Conservation (phyloP, 345 rosid genomes). For the Carallia brachiata region DNA sequence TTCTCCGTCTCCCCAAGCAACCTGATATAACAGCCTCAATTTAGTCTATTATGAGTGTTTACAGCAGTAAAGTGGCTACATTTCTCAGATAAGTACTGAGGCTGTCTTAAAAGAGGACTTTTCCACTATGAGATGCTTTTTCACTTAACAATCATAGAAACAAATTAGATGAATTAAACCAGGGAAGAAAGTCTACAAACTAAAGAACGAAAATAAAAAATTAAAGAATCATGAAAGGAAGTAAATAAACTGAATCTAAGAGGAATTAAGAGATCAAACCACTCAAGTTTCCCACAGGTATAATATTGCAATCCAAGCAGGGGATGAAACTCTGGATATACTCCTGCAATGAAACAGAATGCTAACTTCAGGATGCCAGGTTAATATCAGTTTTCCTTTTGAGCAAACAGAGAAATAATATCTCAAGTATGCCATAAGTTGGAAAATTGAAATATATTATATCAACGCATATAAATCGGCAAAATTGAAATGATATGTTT, state of each 20-base stretch:
- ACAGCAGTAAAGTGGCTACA: too few species aligned
- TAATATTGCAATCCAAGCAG: slow-evolving; percentile 83
- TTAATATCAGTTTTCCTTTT: not conserved
- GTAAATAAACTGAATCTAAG: not conserved
- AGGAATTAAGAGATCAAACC: slow-evolving; percentile 38
- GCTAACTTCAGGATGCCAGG: slow-evolving; percentile 7
- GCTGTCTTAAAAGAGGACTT: too few species aligned
- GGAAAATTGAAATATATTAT: not conserved
- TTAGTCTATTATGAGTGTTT: too few species aligned
- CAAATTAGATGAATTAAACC: too few species aligned
- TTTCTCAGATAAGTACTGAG: too few species aligned
- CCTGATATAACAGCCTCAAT: slow-evolving; percentile 38
- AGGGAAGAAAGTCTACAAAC: not conserved
- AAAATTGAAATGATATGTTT: not conserved
- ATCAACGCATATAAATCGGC: not conserved
- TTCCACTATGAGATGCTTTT: too few species aligned
- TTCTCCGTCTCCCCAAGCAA: slow-evolving; percentile 59
- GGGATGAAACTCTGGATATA: slow-evolving; percentile 77
- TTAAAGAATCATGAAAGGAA: not conserved
- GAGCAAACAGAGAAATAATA: not conserved
- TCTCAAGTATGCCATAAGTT: not conserved
- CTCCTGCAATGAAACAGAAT: slow-evolving; percentile 44
- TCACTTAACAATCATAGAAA: too few species aligned
- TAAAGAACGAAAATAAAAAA: not conserved
- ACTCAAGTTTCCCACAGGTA: slow-evolving; percentile 87